phyloP scores from a whole-genome alignment of 768 basidiomycete genomes.

The Rhodosporidiobolus odoratus region DNA sequence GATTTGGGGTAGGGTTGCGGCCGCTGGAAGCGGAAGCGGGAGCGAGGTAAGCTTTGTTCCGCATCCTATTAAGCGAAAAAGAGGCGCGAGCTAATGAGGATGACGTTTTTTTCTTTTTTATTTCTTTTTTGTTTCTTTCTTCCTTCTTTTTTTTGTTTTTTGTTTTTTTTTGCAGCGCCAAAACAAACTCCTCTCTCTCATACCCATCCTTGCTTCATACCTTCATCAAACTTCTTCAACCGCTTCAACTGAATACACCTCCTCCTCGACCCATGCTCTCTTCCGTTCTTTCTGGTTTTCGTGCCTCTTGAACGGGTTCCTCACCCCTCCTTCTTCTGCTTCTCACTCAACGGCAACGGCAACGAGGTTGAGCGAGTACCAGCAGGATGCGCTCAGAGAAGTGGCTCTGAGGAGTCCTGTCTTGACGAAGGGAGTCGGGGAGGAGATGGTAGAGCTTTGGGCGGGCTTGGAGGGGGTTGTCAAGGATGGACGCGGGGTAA shows the following conservation, averaged over 20 bases:
- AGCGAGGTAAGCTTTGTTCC: too few species aligned
- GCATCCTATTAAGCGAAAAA: too few species aligned
- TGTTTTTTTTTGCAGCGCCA: conserved; percentile 54
- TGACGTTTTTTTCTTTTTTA: too few species aligned
- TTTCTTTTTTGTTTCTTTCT: conserved; percentile 1
- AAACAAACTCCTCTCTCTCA: conserved; percentile 75
- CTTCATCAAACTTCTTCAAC: conserved; percentile 57
- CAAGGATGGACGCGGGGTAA: too few species aligned
- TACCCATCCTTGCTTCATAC: conserved; percentile 79
- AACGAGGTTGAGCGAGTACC: not conserved
- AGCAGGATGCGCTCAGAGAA: conserved; percentile 45
- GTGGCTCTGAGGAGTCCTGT: conserved; percentile 41
- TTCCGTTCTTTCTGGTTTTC: conserved; percentile 95
- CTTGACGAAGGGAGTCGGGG: conserved; percentile 72
- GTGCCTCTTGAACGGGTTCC: conserved; percentile 78
- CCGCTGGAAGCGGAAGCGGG: too few species aligned
- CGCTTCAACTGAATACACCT: conserved; percentile 57
- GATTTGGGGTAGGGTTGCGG: too few species aligned
- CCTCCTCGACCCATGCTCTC: conserved; percentile 59
- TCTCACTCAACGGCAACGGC: conserved; percentile 56
- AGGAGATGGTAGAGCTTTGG: conserved; percentile 76
- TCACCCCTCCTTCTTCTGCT: conserved; percentile 49
- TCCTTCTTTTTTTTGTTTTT: not conserved
- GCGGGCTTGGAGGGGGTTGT: conserved; percentile 89
- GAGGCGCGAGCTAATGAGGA: too few species aligned